Evolutionary conservation across 306 rosid species (phyloP), one percentile per base, ranked within the genome.

Genomic region (Crotalaria pallida): DNA sequence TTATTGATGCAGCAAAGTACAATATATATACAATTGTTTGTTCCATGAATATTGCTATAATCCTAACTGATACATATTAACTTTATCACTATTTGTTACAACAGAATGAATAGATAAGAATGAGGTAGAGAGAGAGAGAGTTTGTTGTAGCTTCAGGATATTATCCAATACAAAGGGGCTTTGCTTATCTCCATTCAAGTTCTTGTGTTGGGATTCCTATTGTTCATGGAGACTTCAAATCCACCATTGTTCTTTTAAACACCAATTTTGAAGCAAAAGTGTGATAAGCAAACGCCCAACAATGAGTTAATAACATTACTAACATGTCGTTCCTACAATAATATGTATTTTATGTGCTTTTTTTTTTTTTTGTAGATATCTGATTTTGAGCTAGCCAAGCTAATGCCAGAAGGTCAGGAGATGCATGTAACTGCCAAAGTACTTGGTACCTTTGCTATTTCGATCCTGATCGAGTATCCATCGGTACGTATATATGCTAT

Each of bases 391-490:
- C 89, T 90, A 19, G 97, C 97, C 74, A 90, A 84, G 81, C 73
- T 90, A n/a, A 88, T 90, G 96, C 95, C 96, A 56, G 92, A 86
- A 67, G 96, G 95, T 17, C 85, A 84, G 15, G 96, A 88, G 57
- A 84, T 81, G 21, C 68, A 80, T 7, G 87, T 84, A 33, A 90
- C 95, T 0, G 88, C 88, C 8, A 86, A 86, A 48, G 92, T 90
- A 10, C 88, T 86, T 47, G 96, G 96, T 12, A 88, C 96, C 44
- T 90, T 90, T 26, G 96, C 69, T 90, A 90, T 69, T 88, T 90
- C 59, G 95, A 88, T 66, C 95, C 92, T 0, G n/a, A n/a, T n/a
- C n/a, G 95, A 88, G 81, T 90, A 90, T 53, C 88, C 96, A 70
- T 88, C 95, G 81, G 92, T 90, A 84, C 17, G 90, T 26, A 71